A percentile compares a stretch with the other conserved stretches of the same genome.
Evolutionary conservation across 2,329 filamentous ascomycete species (phyloP).

Genomic region (Dothidotthia symphoricarpi): DNA sequence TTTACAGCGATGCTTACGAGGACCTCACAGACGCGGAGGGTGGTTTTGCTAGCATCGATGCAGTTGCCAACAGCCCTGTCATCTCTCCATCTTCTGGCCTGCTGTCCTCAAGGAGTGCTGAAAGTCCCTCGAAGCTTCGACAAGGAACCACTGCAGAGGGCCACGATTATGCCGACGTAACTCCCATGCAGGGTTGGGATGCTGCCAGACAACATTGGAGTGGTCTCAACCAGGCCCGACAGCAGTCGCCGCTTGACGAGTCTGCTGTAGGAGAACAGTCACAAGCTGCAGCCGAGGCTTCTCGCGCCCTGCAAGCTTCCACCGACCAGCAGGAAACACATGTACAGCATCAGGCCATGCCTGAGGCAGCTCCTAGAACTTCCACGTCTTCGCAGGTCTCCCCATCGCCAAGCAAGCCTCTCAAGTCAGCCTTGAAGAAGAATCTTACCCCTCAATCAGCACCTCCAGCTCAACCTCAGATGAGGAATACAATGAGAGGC

Average conservation of each 20-base stretch:
- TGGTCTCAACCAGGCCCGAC: slow-evolving; percentile 61
- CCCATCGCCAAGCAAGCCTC: slow-evolving; percentile 31
- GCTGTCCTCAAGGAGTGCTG: slow-evolving; percentile 26
- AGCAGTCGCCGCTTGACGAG: slow-evolving; percentile 35
- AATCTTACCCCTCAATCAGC: slow-evolving; percentile 23
- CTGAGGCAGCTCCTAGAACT: slow-evolving; percentile 3
- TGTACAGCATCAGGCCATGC: slow-evolving; percentile 5
- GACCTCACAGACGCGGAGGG: slow-evolving; percentile 65
- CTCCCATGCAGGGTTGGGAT: slow-evolving; percentile 60
- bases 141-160: slow-evolving; percentile 9
- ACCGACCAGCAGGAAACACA: slow-evolving; percentile 7
- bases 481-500: slow-evolving; percentile 41
- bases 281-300: slow-evolving; percentile 4
- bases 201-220: slow-evolving; percentile 69
- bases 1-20: slow-evolving; percentile 77
- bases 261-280: slow-evolving; percentile 2
- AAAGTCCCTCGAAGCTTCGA: slow-evolving; percentile 14
- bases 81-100: slow-evolving; percentile 24
- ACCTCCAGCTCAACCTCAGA: slow-evolving; percentile 19
- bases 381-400: slow-evolving; percentile 11
- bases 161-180: slow-evolving; percentile 6
- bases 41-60: slow-evolving; percentile 71
- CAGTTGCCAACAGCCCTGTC: slow-evolving; percentile 63
- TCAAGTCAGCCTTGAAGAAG: slow-evolving; percentile 46
- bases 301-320: slow-evolving; percentile 13